Base-by-base conservation (phyloP, 1,139 yeast species). In the Geotrichum citri-aurantii region DNA sequence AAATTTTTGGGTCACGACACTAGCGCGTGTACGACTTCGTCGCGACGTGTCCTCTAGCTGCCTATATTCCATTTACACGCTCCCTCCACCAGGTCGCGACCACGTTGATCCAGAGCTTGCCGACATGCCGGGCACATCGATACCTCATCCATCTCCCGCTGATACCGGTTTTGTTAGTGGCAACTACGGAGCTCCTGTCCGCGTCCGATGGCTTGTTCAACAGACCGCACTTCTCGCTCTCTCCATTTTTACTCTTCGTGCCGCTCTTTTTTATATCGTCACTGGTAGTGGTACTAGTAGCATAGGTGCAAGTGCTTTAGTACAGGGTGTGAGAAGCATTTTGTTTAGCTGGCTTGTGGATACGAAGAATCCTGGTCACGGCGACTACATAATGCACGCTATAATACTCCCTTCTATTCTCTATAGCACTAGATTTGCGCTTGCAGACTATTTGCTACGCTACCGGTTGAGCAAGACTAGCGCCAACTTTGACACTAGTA, bases 151-250 rank as follows among this genome's bases (percentile, higher is more conserved):
- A n/a, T n/a, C 50, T 14, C 60, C 51, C 23, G 50, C 49, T 1
- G 49, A 54, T 2, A 40, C 50, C 10, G 62, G 62, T 1, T 54
- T 57, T 37, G 52, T 51, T 3, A 54, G 58, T 24, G 62, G 62
- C 23, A 52, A 58, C 40, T 60, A 60, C 42, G 62, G 62, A 1
- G 40, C 52, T 14, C 62, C 62, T 2, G 59, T 56, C 8, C 54
- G 57, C 24, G 24, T 54, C 33, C 46, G 21, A 14, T 58, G 61
- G 61, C 52, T 55, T 47, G 46, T 48, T 19, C 59, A 56, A 40
- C 62, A 60, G 27, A 58, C 62, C 2, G 56, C 24, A 10, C 19
- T 55, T 5, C 52, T 60, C n/a, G 27, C 58, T 4, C 7, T 53
- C 11, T n/a, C 58, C 1, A 50, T 56, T 2, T 53, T 53, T n/a